A percentile compares a stretch with the other conserved stretches of the same genome.
phyloP scores from a whole-genome alignment of 2,329 filamentous ascomycete genomes.

The Diplodia sapinea region DNA sequence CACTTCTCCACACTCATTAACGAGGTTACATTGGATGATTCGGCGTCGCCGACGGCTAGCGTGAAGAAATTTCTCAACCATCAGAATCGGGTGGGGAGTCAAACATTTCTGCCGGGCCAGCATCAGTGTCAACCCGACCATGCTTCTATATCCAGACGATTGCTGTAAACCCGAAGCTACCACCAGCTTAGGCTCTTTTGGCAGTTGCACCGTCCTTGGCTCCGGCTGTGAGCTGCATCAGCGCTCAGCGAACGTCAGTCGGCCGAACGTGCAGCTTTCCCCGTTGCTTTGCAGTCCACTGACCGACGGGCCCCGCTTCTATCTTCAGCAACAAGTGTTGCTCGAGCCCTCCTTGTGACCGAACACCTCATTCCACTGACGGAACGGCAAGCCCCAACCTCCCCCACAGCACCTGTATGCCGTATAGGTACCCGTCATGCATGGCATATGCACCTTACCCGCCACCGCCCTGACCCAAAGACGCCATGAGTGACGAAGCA shows the following conservation, averaged over 20 bases:
- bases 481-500: not conserved
- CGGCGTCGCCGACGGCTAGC: not conserved
- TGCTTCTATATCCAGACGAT: not conserved
- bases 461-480: not conserved
- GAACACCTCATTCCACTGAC: not conserved
- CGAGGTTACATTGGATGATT: not conserved
- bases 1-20: slow-evolving; percentile 2
- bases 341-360: not conserved
- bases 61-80: not conserved
- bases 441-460: not conserved
- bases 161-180: not conserved
- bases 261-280: not conserved
- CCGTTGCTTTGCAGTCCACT: not conserved
- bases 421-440: not conserved
- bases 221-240: not conserved
- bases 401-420: not conserved
- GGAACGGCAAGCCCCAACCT: not conserved
- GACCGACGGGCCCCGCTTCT: not conserved
- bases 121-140: not conserved
- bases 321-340: not conserved
- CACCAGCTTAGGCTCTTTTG: not conserved
- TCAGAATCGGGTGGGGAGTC: not conserved
- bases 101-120: not conserved
- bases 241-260: not conserved
- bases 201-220: not conserved